Percentiles rank a stretch among this genome's conserved stretches.
Evolutionary conservation across 2,329 filamentous ascomycete genomes (phyloP).

Genomic region (Sclerotinia nivalis): DNA sequence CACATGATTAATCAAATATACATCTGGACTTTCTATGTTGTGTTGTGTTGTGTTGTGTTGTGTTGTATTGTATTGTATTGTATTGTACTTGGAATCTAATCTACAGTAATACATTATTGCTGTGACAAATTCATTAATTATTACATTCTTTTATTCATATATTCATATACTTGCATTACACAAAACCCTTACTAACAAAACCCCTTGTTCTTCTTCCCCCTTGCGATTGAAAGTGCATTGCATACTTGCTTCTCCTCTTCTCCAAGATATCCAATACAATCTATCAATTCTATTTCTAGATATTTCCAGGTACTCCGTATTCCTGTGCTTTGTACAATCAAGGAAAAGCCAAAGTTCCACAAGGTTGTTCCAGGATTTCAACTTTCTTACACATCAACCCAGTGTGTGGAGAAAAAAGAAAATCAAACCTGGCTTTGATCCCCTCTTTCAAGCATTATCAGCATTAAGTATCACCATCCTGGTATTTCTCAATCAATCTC

Average conservation of each 20-base stretch:
- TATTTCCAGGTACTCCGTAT: neutral
- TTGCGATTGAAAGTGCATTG: neutral
- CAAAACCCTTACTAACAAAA: neutral
- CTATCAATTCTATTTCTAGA: slow-evolving; percentile 10
- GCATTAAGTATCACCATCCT: neutral
- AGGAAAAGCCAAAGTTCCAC: neutral
- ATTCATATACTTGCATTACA: neutral
- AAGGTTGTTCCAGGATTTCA: neutral
- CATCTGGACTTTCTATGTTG: no score
- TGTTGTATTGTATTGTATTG: neutral
- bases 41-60: no score
- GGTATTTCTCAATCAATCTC: neutral
- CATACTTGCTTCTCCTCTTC: neutral
- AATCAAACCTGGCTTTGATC: neutral
- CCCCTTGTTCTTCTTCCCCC: neutral
- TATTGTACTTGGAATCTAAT: neutral
- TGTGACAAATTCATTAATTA: slow-evolving; percentile 1
- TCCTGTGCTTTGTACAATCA: neutral
- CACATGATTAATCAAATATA: neutral
- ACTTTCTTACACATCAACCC: neutral
- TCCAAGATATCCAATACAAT: neutral
- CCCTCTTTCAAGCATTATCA: neutral
- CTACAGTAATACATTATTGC: neutral
- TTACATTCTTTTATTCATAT: slow-evolving; percentile 7
- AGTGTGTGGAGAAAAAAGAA: neutral